These are phyloP conservation scores for Lipomyces kockii DNA, from an alignment of 805 yeast genomes.

Conservation along the genomic window DNA sequence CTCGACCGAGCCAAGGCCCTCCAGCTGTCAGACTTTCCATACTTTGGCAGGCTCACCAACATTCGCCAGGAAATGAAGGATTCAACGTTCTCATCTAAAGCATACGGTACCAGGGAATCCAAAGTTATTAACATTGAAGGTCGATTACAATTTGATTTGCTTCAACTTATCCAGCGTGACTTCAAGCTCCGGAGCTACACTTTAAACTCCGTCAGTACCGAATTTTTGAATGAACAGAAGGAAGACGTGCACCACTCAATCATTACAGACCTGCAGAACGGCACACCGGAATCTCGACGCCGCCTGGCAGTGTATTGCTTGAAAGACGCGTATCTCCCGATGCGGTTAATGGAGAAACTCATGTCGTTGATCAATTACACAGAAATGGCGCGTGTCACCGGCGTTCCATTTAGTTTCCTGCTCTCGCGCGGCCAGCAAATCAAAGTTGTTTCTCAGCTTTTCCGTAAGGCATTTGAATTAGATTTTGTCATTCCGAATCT, in stretches of 20 bases:
- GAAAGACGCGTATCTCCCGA: constrained; percentile 92
- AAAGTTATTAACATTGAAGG: constrained; percentile 93
- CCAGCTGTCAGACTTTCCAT: constrained; percentile 70
- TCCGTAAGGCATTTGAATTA: constrained; percentile 86
- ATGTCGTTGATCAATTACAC: constrained; percentile 97
- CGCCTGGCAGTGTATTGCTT: constrained; percentile 95
- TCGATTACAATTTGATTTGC: constrained; percentile 88
- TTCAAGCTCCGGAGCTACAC: constrained; percentile 94
- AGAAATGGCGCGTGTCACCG: constrained; percentile 99
- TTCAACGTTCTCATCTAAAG: constrained; percentile 86
- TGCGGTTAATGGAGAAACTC: constrained; percentile 83
- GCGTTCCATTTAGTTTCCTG: constrained; percentile 92
- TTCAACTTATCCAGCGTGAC: constrained; percentile 93
- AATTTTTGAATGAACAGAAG: constrained; percentile 91
- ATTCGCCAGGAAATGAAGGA: constrained; percentile 80
- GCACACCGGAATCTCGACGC: constrained; percentile 88
- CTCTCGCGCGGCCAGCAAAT: constrained; percentile 95
- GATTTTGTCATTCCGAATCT: constrained; percentile 90
- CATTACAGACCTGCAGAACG: constrained; percentile 92
- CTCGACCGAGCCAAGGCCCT: constrained; percentile 84
- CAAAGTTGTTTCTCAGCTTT: constrained; percentile 93
- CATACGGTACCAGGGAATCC: constrained; percentile 94
- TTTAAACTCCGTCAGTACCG: constrained; percentile 91
- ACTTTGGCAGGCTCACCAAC: constrained; percentile 73
- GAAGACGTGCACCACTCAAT: constrained; percentile 98